Evolutionary conservation across 2,329 filamentous ascomycete species (phyloP), one percentile per base, ranked within the genome.

Genomic region (Aureobasidium sp.): DNA sequence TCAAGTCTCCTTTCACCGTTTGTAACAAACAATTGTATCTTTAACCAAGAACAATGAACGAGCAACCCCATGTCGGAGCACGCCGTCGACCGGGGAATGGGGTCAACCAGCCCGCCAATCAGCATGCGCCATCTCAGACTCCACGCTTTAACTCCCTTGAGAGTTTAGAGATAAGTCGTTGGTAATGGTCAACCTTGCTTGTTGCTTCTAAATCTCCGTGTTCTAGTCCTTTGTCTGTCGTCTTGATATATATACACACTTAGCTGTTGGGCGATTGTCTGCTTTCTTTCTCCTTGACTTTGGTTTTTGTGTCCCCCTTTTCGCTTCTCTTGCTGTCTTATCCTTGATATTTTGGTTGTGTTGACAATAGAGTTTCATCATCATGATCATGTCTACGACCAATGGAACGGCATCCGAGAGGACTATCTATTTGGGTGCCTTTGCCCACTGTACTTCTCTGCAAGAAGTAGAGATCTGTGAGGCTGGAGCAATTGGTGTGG

Each of bases 401-500:
- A 49, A 49, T 14, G 45, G 45, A 14, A 61, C 58, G 56, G 41
- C 58, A 11, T 54, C 63, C 5, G 56, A 62, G 19, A 66, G 63
- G 53, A 66, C 66, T 4, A 58, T 86, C 40, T 86, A 81, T 61
- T 57, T 75, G 17, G 84, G 84, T 11, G 75, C 79, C 0, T 85
- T 86, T 61, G 76, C 84, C 11, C 79, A 85, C 63, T 79, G 65
- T 63, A 72, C 64, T 61, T 74, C 64, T 19, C 66, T 72, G 48
- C 69, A 67, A 11, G 68, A 72, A 37, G 67, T 80, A n/a, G 76
- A 79, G 32, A 73, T 76, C 55, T 70, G 69, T 27, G 65, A 70
- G 32, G 64, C 71, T 56, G 73, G 70, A 22, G 72, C 69, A 39
- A 73, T 77, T 60, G 77, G 68, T 56, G 81, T 78, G 11, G 73